Conservation (phyloP, 768 basidiomycete species). For the Boletus insuetus region DNA sequence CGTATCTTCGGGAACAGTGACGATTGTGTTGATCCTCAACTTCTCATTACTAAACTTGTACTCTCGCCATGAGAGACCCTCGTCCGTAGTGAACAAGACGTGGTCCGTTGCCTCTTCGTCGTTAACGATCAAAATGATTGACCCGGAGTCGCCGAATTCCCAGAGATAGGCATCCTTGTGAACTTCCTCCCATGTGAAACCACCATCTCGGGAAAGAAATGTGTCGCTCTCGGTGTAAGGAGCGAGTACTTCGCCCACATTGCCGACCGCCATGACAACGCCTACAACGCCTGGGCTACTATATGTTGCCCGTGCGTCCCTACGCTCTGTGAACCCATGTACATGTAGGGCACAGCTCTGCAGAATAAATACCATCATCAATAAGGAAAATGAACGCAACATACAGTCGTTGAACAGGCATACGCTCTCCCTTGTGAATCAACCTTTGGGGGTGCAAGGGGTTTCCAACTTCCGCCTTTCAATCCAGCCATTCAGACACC, state of each 20-base stretch:
- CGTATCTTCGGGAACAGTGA: slow-evolving; percentile 88
- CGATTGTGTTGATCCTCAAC: slow-evolving; percentile 70
- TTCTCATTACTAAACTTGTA: slow-evolving; percentile 75
- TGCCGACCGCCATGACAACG: slow-evolving; percentile 93
- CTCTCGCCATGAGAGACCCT: slow-evolving; percentile 85
- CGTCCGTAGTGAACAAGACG: slow-evolving; percentile 85
- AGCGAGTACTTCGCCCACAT: slow-evolving; percentile 81
- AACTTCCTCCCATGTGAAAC: slow-evolving; percentile 98
- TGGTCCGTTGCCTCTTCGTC: slow-evolving; percentile 93
- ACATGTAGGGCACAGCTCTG: slow-evolving; percentile 86
- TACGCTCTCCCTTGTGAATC: slow-evolving; percentile 80
- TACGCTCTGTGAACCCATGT: slow-evolving; percentile 94
- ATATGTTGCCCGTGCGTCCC: slow-evolving; percentile 88
- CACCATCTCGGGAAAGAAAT: slow-evolving; percentile 94
- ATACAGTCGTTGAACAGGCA: slow-evolving; percentile 65
- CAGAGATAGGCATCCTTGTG: slow-evolving; percentile 97
- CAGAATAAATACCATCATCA: not conserved
- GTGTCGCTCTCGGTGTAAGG: slow-evolving; percentile 88
- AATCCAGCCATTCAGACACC: not conserved
- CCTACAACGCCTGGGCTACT: slow-evolving; percentile 91
- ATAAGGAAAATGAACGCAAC: slow-evolving; percentile 5
- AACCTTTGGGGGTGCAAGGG: slow-evolving; percentile 63
- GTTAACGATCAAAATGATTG: slow-evolving; percentile 89
- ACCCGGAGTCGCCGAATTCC: slow-evolving; percentile 98
- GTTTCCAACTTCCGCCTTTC: slow-evolving; percentile 83